Evolutionary conservation across 805 yeast genomes (phyloP), one percentile per base, ranked within the genome.

Genomic region (Nakazawaea peltata): DNA sequence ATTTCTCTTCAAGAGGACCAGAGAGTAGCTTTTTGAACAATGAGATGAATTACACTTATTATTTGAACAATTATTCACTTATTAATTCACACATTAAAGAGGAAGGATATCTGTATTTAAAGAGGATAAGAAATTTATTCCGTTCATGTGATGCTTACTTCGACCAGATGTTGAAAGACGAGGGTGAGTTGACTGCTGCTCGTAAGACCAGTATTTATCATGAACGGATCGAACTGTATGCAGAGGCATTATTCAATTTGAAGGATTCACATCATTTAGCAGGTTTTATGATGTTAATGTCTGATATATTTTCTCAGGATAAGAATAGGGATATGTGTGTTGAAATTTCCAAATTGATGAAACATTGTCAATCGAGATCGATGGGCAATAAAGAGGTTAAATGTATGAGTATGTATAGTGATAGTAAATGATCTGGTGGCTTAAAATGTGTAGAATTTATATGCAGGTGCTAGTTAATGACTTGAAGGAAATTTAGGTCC

Each of bases 101-200:
- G 43, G 65, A 62, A 33, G 78, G 74, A 2, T 58, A 61, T 36
- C 48, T 53, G 5, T 74, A 71, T 46, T 47, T 77, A 28, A 50
- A 63, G 33, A 57, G 81, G 33, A 57, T 77, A 39, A 43, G 69
- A 26, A 42, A 44, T 13, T 13, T 25, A 2, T 37, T 37, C 23
- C 9, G 7, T 11, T 6, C 11, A 12, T 21, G 16, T 6, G 40
- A 37, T 28, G 26, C 4, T 7, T 8, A 22, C 24, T 37, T 37
- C 15, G 36, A 32, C 14, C 23, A 21, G 9, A 16, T 26, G 30
- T 28, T 22, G 15, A 10, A 30, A 8, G 14, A 11, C 3, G 39
- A 25, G 10, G 23, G 17, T 5, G 8, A 8, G n/a, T n/a, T n/a
- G 10, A 21, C 30, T 4, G 14, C 28, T 11, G 13, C 26, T 4